Base-by-base conservation (phyloP, 371 early-diverging fungal genomes). In the Phascolomyces articulosus region DNA sequence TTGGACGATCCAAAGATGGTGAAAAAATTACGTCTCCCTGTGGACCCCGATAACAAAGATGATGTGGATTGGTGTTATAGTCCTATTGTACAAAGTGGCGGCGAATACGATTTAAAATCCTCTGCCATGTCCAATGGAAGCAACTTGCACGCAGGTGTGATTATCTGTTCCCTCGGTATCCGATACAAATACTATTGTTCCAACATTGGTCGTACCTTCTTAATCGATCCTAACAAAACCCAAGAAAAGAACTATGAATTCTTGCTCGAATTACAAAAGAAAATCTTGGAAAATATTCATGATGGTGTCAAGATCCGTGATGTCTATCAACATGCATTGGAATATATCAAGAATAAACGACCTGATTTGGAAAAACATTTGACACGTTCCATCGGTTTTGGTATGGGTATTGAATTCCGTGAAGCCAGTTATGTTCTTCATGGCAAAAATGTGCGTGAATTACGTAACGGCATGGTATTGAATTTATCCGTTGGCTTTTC, bases 61-160 rank as follows among this genome's bases (percentile, higher is more conserved):
- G 83, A 81, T 41, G 64, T 90, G 10, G 99, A 99, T 55, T 95
- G 96, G 94, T 94, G 97, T 71, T 96, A 97, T 63, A 83, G 90
- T 7, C 99, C 99, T 15, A 94, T 98, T 66, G 90, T 99, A 59
- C 98, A 98, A 79, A 95, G 95, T 79, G 99, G 98, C 58, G 98
- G 98, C 40, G 80, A 86, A 44, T 99, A 95, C 68, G 92, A 96
- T 69, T 78, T 98, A 62, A 85, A 87, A 63, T 89, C 95, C 6
- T 89, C 90, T 1, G 98, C 97, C 16, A 69, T 77, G 40, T 94
- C 95, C 41, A 89, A 92, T 74, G 69, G 73, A 0, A 83, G 88
- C 23, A 78, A 75, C 26, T 79, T 99, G 18, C 92, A 93, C 67
- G 87, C 92, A 0, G 97, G 97, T 38, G 92, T 93, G 0, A 92